phyloP scores from a whole-genome alignment of 140 eudicot genomes.

The Cichorium intybus region DNA sequence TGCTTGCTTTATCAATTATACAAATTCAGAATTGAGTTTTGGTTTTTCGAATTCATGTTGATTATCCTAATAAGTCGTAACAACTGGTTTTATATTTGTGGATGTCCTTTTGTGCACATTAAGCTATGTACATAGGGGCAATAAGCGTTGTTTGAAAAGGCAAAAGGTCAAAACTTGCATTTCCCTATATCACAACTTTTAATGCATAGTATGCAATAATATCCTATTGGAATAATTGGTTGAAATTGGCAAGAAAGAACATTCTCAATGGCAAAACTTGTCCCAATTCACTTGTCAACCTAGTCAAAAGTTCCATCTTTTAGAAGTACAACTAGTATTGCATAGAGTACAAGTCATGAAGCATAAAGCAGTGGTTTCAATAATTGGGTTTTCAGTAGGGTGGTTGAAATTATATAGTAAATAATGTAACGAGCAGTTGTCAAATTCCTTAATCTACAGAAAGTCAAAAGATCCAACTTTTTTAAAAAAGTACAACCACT shows the following conservation, averaged over 20 bases:
- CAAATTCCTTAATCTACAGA: neutral
- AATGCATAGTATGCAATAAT: slow-evolving; percentile 7
- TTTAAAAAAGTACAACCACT: slow-evolving; percentile 20
- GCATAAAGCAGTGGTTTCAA: slow-evolving; percentile 11
- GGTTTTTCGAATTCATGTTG: neutral
- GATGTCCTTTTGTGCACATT: slow-evolving; percentile 6
- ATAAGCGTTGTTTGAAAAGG: slow-evolving; percentile 20
- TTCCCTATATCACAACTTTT: slow-evolving; percentile 2
- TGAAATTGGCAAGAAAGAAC: slow-evolving; percentile 17
- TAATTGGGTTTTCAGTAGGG: slow-evolving; percentile 10
- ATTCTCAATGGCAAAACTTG: slow-evolving; percentile 4
- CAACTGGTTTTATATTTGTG: slow-evolving; percentile 1
- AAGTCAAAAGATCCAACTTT: neutral
- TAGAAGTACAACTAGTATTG: slow-evolving; percentile 9
- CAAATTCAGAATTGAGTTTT: neutral
- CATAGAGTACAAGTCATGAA: slow-evolving; percentile 11
- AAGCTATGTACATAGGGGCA: neutral
- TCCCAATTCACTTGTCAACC: neutral
- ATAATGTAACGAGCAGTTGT: slow-evolving; percentile 23
- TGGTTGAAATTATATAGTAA: slow-evolving; percentile 12
- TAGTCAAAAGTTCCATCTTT: slow-evolving; percentile 1
- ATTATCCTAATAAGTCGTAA: neutral
- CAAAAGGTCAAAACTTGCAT: slow-evolving; percentile 5
- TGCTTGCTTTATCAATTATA: neutral
- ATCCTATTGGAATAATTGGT: slow-evolving; percentile 6